Base-by-base conservation (phyloP, 768 basidiomycete genomes). In the Trametes coccinea region DNA sequence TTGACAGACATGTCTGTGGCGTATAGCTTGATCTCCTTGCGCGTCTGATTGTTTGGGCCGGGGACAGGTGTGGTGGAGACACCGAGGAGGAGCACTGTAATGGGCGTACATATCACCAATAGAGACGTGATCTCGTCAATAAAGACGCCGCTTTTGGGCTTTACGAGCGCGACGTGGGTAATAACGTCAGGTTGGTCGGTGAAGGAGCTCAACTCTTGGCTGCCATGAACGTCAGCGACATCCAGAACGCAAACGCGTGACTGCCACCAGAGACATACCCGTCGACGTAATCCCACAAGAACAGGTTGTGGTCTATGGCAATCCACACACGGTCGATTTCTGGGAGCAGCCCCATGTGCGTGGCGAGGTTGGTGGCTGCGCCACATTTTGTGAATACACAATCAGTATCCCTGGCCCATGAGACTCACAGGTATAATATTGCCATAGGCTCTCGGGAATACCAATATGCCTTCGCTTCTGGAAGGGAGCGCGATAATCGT, bases 291-390 rank as follows among this genome's bases (percentile, higher is more conserved):
- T 99, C 94, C 97, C 97, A 98, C 27, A 99, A 78, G 69, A 97
- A 92, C 37, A 99, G 79, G 68, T 93, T 92, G 73, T 95, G 88
- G 76, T 98, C 94, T 60, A 96, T 90, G 9, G 93, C 90, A 65
- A 98, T 90, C 94, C 95, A 99, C 0, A 91, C 95, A 48, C 94
- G 84, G 67, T 96, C 93, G 63, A 98, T 92, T 68, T 95, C 92
- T 29, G 94, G 88, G 71, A 98, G 83, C 55, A 99, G 75, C 9
- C 95, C 95, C 89, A 97, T 90, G 69, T 91, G 88, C 16, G 90
- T 86, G 29, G 84, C 84, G 56, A 89, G 84, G 69, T 78, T 87
- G 39, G 84, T 81, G 58, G 80, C 90, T 92, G 70, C 31, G 54
- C 52, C 16, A 37, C 44, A 40, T 65, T 44, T 62, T 63, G 63